phyloP scores from a whole-genome alignment of 177 flowering plant species.

The Tripterygium wilfordii region DNA sequence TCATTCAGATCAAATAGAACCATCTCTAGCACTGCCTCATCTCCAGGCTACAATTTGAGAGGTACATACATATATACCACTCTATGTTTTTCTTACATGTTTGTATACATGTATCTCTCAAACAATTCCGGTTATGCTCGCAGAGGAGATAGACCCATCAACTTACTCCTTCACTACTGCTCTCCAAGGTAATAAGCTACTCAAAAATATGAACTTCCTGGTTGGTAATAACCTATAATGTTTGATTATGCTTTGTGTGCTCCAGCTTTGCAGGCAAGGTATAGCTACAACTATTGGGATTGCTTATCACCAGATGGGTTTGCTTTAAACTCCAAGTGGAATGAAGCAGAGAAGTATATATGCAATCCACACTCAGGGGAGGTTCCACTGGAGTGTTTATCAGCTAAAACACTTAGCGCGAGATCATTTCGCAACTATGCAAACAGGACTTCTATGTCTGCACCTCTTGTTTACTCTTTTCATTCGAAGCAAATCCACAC shows the following conservation, averaged over 20 bases:
- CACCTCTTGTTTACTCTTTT: slow-evolving; percentile 55
- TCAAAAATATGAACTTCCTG: neutral
- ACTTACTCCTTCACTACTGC: slow-evolving; percentile 82
- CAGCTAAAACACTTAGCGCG: slow-evolving; percentile 66
- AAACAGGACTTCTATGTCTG: slow-evolving; percentile 55
- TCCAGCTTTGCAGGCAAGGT: slow-evolving; percentile 74
- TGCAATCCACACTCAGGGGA: slow-evolving; percentile 90
- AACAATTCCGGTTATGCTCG: neutral
- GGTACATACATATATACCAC: slow-evolving; percentile 29
- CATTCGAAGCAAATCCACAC: slow-evolving; percentile 18
- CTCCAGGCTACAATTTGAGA: slow-evolving; percentile 29
- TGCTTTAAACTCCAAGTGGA: slow-evolving; percentile 80
- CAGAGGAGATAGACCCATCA: slow-evolving; percentile 84
- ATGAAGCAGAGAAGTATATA: slow-evolving; percentile 89
- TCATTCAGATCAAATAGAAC: slow-evolving; percentile 57
- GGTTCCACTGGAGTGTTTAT: slow-evolving; percentile 83
- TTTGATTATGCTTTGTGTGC: neutral
- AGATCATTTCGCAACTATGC: slow-evolving; percentile 40
- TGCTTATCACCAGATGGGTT: slow-evolving; percentile 68
- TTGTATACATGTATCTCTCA: neutral
- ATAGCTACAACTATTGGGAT: slow-evolving; percentile 53
- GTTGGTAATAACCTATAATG: neutral
- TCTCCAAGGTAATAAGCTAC: slow-evolving; percentile 46
- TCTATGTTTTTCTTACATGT: neutral
- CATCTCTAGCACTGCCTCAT: slow-evolving; percentile 51